Percentiles rank a stretch among this genome's conserved stretches.
phyloP scores from a whole-genome alignment of 352 stramenopile genomes.

The Globisporangium spinosum region DNA sequence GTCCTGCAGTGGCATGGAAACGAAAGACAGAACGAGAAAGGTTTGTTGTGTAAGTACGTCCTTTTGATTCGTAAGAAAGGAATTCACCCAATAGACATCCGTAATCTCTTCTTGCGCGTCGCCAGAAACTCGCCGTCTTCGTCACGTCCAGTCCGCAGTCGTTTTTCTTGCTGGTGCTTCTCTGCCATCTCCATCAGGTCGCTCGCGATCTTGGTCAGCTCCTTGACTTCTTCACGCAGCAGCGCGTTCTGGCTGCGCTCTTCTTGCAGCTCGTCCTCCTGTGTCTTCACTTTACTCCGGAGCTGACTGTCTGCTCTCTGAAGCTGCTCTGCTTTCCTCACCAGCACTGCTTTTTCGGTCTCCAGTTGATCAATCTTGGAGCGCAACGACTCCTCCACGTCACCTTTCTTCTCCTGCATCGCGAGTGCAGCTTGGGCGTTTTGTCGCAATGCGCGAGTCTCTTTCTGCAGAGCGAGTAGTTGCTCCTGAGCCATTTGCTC shows the following conservation, averaged over 20 bases:
- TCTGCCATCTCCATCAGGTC: constrained; percentile 72
- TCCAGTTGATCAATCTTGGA: constrained; percentile 40
- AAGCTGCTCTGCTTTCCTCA: constrained; percentile 56
- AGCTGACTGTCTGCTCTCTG: constrained; percentile 59
- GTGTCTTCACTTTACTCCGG: constrained; percentile 37
- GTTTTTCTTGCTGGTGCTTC: constrained; percentile 41
- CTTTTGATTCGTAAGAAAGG: constrained; percentile 4
- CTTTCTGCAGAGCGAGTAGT: constrained; percentile 28
- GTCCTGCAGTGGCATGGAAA: neutral
- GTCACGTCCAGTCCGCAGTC: constrained; percentile 9
- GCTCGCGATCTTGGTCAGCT: constrained; percentile 53
- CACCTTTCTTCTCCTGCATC: constrained; percentile 24
- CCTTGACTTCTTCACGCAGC: constrained; percentile 46
- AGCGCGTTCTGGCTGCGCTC: constrained; percentile 33
- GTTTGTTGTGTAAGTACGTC: constrained; percentile 3
- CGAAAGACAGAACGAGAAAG: neutral
- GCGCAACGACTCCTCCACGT: constrained; percentile 29
- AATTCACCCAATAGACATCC: constrained; percentile 22
- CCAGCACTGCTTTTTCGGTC: constrained; percentile 65
- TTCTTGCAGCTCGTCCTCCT: constrained; percentile 38
- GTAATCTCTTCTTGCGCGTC: constrained; percentile 20
- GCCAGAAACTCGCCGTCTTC: constrained; percentile 15
- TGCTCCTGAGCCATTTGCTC: constrained; percentile 35
- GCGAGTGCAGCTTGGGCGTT: constrained; percentile 20
- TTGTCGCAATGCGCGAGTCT: constrained; percentile 29